phyloP scores from a whole-genome alignment of 2,329 filamentous ascomycete genomes.

The Microdochium nivale region DNA sequence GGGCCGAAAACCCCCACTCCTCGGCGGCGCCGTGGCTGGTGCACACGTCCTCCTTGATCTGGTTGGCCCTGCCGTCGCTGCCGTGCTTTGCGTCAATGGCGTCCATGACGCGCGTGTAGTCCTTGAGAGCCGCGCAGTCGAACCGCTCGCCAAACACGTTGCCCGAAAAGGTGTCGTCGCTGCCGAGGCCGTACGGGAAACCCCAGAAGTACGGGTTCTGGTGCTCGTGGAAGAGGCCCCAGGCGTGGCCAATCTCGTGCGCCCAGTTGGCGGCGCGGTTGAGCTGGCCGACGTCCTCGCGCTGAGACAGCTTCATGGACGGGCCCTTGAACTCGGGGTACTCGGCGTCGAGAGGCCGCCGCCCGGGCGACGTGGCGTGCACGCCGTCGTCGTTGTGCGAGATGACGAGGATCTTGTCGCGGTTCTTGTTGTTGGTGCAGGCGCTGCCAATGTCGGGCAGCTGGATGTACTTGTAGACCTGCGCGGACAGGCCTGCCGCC shows the following conservation, averaged over 20 bases:
- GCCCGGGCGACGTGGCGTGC: constrained; percentile 4
- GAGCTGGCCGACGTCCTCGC: background rate
- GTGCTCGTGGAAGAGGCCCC: constrained; percentile 18
- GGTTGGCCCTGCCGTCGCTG: background rate
- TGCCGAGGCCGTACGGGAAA: background rate
- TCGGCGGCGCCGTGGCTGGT: background rate
- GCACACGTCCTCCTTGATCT: constrained; percentile 1
- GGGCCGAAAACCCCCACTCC: constrained; percentile 3
- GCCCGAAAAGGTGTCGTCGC: background rate
- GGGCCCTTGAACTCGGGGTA: background rate
- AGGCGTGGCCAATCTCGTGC: constrained; percentile 18
- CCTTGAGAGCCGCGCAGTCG: constrained; percentile 5
- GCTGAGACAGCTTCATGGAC: background rate
- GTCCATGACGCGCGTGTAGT: constrained; percentile 1
- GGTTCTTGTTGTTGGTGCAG: constrained; percentile 3
- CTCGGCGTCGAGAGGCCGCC: constrained; percentile 1
- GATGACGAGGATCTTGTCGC: constrained; percentile 4
- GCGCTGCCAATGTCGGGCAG: constrained; percentile 2
- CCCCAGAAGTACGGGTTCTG: constrained; percentile 16
- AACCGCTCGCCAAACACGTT: background rate
- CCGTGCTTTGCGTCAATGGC: background rate
- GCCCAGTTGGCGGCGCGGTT: constrained; percentile 11
- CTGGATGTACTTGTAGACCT: constrained; percentile 7
- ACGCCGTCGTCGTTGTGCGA: constrained; percentile 3
- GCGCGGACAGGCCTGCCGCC: constrained; percentile 1